Conservation (phyloP, 106 monocot species). For the Dendrobium catenatum region DNA sequence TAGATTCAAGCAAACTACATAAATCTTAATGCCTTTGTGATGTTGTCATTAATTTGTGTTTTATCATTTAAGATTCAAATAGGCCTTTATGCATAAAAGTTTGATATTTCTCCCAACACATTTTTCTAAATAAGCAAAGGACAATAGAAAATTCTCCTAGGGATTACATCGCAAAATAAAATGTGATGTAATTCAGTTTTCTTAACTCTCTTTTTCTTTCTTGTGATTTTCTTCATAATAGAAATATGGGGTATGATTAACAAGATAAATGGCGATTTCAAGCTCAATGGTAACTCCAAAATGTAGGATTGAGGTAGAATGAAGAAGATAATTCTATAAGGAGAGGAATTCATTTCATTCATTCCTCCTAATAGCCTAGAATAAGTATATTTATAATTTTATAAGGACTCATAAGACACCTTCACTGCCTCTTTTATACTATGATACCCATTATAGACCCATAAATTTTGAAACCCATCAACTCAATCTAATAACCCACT, state of each 20-base stretch:
- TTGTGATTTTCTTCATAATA: not conserved
- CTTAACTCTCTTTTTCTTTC: not conserved
- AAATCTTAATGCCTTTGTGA: not conserved
- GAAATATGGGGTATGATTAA: not conserved
- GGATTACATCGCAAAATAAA: not conserved
- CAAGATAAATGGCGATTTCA: no score
- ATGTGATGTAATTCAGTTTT: not conserved
- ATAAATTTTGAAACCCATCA: no score
- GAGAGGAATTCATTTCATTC: no score
- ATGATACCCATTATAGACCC: no score
- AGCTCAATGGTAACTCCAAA: no score
- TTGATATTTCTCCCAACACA: not conserved
- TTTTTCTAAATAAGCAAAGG: not conserved
- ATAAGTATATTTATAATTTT: no score
- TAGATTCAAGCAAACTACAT: not conserved
- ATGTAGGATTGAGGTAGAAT: no score
- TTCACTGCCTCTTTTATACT: no score
- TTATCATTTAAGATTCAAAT: not conserved
- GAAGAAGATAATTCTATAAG: no score
- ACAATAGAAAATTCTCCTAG: not conserved
- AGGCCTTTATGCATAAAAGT: not conserved
- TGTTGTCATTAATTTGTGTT: not conserved
- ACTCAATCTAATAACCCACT: no score
- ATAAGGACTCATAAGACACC: no score
- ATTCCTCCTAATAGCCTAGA: no score